These are phyloP conservation scores for Cryptococcus sp. DNA, from an alignment of 1,284 basidiomycete genomes.

Conservation along the genomic window DNA sequence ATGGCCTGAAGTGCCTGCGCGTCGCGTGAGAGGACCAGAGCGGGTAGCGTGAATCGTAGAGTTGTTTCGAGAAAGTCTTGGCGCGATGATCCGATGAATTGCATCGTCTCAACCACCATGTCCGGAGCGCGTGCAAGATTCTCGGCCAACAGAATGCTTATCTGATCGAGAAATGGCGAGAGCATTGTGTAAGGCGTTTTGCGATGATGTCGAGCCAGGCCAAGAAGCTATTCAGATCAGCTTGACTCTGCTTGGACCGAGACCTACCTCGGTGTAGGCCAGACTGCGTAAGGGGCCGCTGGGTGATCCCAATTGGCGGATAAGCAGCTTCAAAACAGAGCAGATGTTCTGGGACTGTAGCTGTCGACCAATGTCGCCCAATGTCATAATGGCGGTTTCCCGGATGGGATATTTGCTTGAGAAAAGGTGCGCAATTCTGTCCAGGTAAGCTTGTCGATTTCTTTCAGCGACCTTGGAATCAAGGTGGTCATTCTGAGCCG, in stretches of 20 bases:
- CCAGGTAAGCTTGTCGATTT: constrained; percentile 12
- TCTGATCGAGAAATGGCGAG: constrained; percentile 67
- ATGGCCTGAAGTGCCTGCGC: constrained; percentile 55
- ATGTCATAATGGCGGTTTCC: constrained; percentile 30
- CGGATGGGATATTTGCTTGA: constrained; percentile 7
- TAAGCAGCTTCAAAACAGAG: constrained; percentile 65
- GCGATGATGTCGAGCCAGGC: constrained; percentile 54
- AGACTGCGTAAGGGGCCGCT: constrained; percentile 69
- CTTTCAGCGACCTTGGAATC: constrained; percentile 9
- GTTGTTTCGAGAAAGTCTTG: constrained; percentile 70
- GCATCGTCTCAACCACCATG: constrained; percentile 44
- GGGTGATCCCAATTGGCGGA: constrained; percentile 67
- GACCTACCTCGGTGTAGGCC: constrained; percentile 68
- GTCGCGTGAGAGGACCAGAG: constrained; percentile 68
- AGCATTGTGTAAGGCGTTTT: constrained; percentile 71
- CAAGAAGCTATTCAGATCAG: constrained; percentile 59
- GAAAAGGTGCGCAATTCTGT: neutral
- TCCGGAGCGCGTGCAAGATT: constrained; percentile 63
- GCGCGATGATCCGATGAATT: constrained; percentile 43
- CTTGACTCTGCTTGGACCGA: neutral
- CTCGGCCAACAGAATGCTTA: constrained; percentile 68
- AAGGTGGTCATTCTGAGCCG: constrained; percentile 12
- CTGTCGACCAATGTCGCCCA: constrained; percentile 55
- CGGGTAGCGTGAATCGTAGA: constrained; percentile 67
- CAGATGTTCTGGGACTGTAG: constrained; percentile 61